Conservation (phyloP, 352 stramenopile species). For the Pythium aristosporum region DNA sequence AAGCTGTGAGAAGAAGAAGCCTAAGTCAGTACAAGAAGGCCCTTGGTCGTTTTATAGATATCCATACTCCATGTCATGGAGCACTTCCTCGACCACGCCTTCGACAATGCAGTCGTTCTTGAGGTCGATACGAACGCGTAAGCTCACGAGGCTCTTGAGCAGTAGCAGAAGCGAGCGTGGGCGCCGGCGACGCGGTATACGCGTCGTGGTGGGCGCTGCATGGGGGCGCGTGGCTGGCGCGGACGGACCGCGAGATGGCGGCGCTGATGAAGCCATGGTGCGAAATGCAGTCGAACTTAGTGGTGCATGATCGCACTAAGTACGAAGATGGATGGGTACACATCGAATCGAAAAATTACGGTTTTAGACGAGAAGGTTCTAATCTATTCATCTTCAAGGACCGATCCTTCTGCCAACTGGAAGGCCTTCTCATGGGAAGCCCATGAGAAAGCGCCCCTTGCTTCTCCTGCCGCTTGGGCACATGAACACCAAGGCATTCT, state of each 20-base stretch:
- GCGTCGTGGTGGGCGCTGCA: neutral
- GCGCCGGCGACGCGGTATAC: slow-evolving; percentile 20
- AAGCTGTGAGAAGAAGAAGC: slow-evolving; percentile 37
- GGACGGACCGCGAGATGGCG: no score
- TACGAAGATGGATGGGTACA: slow-evolving; percentile 3
- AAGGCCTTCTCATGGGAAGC: neutral
- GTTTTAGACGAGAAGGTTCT: neutral
- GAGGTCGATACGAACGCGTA: slow-evolving; percentile 78
- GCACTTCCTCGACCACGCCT: slow-evolving; percentile 78
- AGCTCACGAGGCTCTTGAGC: slow-evolving; percentile 81
- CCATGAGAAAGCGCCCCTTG: neutral
- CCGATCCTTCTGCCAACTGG: neutral
- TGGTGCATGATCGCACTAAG: neutral
- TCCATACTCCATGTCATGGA: slow-evolving; percentile 83
- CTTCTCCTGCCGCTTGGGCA: neutral
- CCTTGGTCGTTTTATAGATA: no score
- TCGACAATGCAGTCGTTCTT: slow-evolving; percentile 85
- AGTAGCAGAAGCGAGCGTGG: slow-evolving; percentile 72
- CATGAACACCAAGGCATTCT: neutral
- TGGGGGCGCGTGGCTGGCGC: no score
- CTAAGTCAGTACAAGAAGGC: neutral
- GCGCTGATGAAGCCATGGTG: slow-evolving; percentile 22
- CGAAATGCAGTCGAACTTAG: neutral
- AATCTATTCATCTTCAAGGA: slow-evolving; percentile 17
- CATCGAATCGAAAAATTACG: slow-evolving; percentile 5